phyloP scores from a whole-genome alignment of 1,284 basidiomycete genomes.

The Stereum hirsutum region DNA sequence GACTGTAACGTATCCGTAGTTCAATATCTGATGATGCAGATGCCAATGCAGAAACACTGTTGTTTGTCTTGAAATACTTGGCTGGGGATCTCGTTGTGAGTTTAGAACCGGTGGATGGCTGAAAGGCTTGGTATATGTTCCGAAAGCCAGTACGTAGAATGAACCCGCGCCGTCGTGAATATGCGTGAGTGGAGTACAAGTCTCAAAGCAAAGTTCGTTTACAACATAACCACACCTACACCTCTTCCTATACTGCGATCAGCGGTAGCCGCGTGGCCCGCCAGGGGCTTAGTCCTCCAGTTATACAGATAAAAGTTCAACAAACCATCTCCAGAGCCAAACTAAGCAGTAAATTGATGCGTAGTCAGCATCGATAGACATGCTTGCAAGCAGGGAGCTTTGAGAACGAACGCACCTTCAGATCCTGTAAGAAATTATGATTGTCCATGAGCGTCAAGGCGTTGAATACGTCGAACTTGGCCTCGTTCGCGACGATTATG shows the following conservation, averaged over 20 bases:
- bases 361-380: conserved; percentile 13
- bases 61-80: no score
- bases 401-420: conserved; percentile 56
- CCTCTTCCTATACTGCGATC: conserved; percentile 56
- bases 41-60: no score
- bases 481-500: conserved; percentile 71
- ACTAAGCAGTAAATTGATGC: conserved; percentile 35
- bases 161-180: no score
- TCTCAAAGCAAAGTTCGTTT: not conserved
- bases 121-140: no score
- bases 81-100: no score
- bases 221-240: conserved; percentile 77
- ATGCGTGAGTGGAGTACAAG: no score
- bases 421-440: conserved; percentile 69
- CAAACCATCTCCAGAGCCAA: conserved; percentile 84
- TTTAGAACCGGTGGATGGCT: no score
- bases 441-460: conserved; percentile 95
- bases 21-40: no score
- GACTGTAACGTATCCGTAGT: no score
- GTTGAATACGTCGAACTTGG: conserved; percentile 94
- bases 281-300: conserved; percentile 76
- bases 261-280: conserved; percentile 50
- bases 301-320: conserved; percentile 92
- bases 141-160: no score
- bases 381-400: not conserved